Evolutionary conservation across 192 early-diverging fungal species (phyloP).

Genomic region (Entomortierella lignicola): DNA sequence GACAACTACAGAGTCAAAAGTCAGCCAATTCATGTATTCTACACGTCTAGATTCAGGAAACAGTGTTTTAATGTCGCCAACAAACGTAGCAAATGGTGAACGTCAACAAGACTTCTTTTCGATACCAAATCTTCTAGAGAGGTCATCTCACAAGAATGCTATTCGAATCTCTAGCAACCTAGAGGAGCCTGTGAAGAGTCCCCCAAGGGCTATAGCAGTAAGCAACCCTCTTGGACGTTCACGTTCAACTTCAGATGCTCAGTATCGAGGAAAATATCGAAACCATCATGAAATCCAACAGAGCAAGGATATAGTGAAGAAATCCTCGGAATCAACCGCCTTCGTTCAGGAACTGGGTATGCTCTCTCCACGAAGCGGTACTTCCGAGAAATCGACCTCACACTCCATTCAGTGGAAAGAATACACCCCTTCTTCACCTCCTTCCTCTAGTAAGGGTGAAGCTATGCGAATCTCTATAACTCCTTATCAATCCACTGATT

Average conservation of each 20-base stretch:
- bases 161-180: not conserved
- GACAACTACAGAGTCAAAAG: slow-evolving; percentile 31
- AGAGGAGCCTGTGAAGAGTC: not conserved
- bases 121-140: slow-evolving; percentile 16
- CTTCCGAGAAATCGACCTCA: not conserved
- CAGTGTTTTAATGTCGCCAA: not conserved
- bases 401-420: not conserved
- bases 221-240: slow-evolving; percentile 14
- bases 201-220: not conserved
- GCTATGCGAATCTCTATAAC: not conserved
- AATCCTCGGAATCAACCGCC: slow-evolving; percentile 5
- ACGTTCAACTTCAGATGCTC: slow-evolving; percentile 13
- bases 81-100: not conserved
- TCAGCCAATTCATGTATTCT: slow-evolving; percentile 40
- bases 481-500: slow-evolving; percentile 8
- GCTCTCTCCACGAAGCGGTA: slow-evolving; percentile 2
- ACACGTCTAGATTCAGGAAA: not conserved
- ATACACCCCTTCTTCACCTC: not conserved
- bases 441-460: not conserved
- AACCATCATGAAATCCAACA: not conserved
- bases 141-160: not conserved
- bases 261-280: not conserved
- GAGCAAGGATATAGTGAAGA: not conserved
- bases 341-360: slow-evolving; percentile 1
- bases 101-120: not conserved